Conservation (phyloP, 78 protist genomes). For the Dictyostelium firmibasis region DNA sequence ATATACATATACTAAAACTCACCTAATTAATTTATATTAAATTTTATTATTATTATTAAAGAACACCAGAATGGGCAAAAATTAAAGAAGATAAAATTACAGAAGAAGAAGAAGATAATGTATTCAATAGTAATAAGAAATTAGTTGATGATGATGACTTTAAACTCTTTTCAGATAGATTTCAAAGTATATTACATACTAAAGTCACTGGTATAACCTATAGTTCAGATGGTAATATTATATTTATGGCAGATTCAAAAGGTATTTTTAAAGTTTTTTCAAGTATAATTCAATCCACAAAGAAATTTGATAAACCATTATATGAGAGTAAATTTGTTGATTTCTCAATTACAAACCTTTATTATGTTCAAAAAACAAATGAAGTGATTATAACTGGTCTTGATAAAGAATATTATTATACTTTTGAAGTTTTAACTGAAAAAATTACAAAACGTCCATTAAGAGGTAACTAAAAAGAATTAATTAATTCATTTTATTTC, state of each 20-base stretch:
- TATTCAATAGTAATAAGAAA: background rate
- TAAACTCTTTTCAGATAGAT: background rate
- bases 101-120: background rate
- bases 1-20: no score
- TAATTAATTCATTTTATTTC: no score
- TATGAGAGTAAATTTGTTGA: background rate
- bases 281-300: background rate
- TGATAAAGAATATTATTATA: conserved; percentile 6
- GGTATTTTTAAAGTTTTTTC: background rate
- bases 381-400: conserved; percentile 6
- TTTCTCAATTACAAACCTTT: background rate
- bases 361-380: background rate
- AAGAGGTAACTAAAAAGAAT: conserved; percentile 40
- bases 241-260: background rate
- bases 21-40: no score
- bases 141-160: background rate
- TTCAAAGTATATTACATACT: background rate
- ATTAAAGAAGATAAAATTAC: conserved; percentile 4
- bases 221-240: background rate
- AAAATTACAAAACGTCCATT: conserved; percentile 12
- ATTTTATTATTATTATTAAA: no score
- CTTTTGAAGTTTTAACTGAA: conserved; percentile 2
- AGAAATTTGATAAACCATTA: background rate
- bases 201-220: background rate
- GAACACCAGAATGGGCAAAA: conserved; percentile 32